Percentiles rank a stretch among this genome's conserved stretches.
These are phyloP conservation scores for Sugiyamaella neomexicana DNA, from an alignment of 1,139 yeast species.

Conservation along the genomic window DNA sequence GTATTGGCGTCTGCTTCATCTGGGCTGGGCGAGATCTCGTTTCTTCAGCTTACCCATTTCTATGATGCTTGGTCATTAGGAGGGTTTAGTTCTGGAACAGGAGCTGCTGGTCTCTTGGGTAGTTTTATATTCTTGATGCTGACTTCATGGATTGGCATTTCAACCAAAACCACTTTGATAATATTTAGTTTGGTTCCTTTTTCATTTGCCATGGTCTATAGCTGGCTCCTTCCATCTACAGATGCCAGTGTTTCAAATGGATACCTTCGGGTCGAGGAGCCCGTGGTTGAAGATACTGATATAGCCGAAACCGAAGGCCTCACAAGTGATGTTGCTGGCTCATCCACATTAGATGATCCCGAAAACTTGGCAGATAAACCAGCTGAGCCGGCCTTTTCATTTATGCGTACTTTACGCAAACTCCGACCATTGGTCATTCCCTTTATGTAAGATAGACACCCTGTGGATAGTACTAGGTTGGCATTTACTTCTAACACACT, in stretches of 20 bases:
- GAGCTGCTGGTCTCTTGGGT: slow-evolving; percentile 90
- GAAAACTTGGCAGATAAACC: slow-evolving; percentile 9
- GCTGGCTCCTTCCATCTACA: slow-evolving; percentile 26
- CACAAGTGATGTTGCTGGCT: background rate
- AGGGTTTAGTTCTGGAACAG: slow-evolving; percentile 94
- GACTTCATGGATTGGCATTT: slow-evolving; percentile 54
- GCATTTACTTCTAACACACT: slow-evolving; percentile 37
- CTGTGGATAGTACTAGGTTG: background rate
- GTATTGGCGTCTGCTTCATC: slow-evolving; percentile 78
- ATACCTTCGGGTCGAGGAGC: background rate
- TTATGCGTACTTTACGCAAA: slow-evolving; percentile 40
- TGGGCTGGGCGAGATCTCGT: slow-evolving; percentile 89
- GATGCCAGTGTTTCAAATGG: slow-evolving; percentile 4
- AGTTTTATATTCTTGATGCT: slow-evolving; percentile 57
- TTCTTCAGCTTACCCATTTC: slow-evolving; percentile 75
- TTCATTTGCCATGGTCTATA: slow-evolving; percentile 28
- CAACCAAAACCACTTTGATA: slow-evolving; percentile 49
- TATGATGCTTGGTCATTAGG: slow-evolving; percentile 58
- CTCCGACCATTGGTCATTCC: slow-evolving; percentile 59
- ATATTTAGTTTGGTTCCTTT: slow-evolving; percentile 45
- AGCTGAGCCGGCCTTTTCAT: slow-evolving; percentile 6
- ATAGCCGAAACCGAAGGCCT: background rate
- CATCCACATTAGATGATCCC: slow-evolving; percentile 6
- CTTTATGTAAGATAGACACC: slow-evolving; percentile 52
- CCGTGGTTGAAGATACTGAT: background rate